Conservation (phyloP, 495 filamentous ascomycete genomes). For the Staphylotrichum tortipilum region DNA sequence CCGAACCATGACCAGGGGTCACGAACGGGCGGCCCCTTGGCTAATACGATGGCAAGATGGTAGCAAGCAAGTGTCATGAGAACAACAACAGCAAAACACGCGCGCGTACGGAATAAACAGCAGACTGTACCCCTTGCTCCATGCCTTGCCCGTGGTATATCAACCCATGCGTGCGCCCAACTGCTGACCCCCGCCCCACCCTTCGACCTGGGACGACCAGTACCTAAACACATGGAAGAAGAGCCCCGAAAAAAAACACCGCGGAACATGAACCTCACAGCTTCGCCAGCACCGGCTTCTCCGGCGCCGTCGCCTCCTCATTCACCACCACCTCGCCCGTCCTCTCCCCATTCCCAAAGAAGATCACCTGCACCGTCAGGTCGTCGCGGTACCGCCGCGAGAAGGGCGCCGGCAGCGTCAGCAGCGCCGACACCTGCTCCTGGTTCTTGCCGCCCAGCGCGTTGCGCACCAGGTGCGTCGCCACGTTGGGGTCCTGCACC, state of each 20-base stretch:
- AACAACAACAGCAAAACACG: no score
- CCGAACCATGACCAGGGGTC: no score
- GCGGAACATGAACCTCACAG: slow-evolving; percentile 15
- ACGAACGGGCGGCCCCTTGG: no score
- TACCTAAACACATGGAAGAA: background rate
- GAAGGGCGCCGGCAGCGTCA: slow-evolving; percentile 86
- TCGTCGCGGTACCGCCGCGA: slow-evolving; percentile 90
- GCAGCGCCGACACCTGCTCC: slow-evolving; percentile 87
- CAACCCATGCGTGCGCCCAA: slow-evolving; percentile 5
- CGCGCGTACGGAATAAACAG: no score
- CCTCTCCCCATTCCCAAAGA: slow-evolving; percentile 78
- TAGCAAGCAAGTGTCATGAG: background rate
- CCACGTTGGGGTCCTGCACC: slow-evolving; percentile 91
- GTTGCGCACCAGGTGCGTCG: slow-evolving; percentile 92
- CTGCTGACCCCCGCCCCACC: background rate
- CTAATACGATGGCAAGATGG: no score
- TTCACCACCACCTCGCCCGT: slow-evolving; percentile 73
- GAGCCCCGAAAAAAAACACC: background rate
- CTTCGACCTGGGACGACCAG: background rate
- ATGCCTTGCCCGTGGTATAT: slow-evolving; percentile 1
- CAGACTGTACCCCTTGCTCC: no score
- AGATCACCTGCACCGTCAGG: slow-evolving; percentile 95
- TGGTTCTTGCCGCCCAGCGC: slow-evolving; percentile 87
- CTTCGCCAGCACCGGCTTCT: slow-evolving; percentile 43
- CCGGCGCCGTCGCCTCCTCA: slow-evolving; percentile 68